Evolutionary conservation across 208 protist species (phyloP).

Genomic region (Leptomonas seymouri): DNA sequence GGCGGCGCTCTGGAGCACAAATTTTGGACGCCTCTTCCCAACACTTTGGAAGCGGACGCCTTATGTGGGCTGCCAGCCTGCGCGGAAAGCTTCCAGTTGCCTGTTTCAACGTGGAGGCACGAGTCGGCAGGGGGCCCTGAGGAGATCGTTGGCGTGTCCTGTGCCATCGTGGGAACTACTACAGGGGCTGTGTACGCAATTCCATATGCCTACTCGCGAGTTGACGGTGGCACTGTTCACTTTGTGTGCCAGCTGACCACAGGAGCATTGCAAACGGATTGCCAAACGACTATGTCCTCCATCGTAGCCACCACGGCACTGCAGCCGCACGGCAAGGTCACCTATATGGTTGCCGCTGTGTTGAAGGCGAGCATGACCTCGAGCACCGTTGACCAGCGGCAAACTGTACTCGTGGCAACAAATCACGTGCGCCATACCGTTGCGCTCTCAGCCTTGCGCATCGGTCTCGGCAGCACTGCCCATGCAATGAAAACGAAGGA

Average conservation of each 20-base stretch:
- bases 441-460: conserved; percentile 17
- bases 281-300: no score
- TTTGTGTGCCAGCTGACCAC: not conserved
- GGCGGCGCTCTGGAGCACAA: not conserved
- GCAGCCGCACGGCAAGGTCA: conserved; percentile 22
- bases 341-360: conserved; percentile 6
- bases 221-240: not conserved
- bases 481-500: not conserved
- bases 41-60: not conserved
- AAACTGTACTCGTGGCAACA: conserved; percentile 15
- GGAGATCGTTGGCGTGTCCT: not conserved
- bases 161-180: conserved; percentile 20
- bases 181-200: conserved; percentile 11
- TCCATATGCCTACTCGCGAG: conserved; percentile 13
- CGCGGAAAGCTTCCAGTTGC: not conserved
- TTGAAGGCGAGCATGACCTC: not conserved
- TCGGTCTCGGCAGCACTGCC: not conserved
- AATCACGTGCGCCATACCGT: conserved; percentile 21
- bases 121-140: not conserved
- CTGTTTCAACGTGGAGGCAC: not conserved
- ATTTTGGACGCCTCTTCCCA: conserved; percentile 14
- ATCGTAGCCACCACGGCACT: conserved; percentile 1
- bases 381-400: not conserved
- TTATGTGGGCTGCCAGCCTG: not conserved
- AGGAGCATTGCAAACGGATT: no score